These are phyloP conservation scores for Musa schizocarpa DNA, from an alignment of 176 grass and related monocot species.

Conservation along the genomic window DNA sequence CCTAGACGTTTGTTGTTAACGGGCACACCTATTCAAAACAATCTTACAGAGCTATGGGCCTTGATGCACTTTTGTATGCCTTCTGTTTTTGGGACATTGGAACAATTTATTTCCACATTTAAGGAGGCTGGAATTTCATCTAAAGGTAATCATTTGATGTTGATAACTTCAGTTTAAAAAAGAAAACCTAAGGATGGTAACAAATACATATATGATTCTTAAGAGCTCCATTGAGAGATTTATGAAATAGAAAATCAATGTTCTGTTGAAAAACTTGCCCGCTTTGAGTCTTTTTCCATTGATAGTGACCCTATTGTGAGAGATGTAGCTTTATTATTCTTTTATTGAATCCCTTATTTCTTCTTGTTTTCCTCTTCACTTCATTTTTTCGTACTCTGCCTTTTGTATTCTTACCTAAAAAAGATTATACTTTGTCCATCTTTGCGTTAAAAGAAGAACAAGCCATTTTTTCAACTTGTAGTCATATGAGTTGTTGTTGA, in stretches of 20 bases:
- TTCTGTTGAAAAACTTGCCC: not conserved
- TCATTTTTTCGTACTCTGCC: too few relatives aligned
- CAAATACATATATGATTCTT: not conserved
- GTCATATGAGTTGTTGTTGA: too few relatives aligned
- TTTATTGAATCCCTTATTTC: not conserved
- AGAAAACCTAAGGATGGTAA: not conserved
- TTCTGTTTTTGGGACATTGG: conserved; percentile 61
- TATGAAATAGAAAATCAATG: not conserved
- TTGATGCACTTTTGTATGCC: conserved; percentile 95
- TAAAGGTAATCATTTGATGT: conserved; percentile 32
- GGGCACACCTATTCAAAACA: conserved; percentile 93
- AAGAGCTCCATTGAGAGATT: not conserved
- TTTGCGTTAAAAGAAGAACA: too few relatives aligned
- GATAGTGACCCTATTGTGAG: not conserved
- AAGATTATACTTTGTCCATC: too few relatives aligned
- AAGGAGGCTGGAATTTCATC: conserved; percentile 44
- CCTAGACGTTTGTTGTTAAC: conserved; percentile 75
- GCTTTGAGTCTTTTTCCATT: not conserved
- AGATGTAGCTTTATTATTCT: not conserved
- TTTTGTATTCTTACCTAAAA: too few relatives aligned
- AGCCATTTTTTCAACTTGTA: too few relatives aligned
- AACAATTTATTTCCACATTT: conserved; percentile 72
- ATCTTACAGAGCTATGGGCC: conserved; percentile 84
- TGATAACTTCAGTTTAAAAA: not conserved
- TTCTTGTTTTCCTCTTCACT: not conserved